These are phyloP conservation scores for Paracamarosporium sp. DNA, from an alignment of 2,329 filamentous ascomycete species.

Conservation along the genomic window DNA sequence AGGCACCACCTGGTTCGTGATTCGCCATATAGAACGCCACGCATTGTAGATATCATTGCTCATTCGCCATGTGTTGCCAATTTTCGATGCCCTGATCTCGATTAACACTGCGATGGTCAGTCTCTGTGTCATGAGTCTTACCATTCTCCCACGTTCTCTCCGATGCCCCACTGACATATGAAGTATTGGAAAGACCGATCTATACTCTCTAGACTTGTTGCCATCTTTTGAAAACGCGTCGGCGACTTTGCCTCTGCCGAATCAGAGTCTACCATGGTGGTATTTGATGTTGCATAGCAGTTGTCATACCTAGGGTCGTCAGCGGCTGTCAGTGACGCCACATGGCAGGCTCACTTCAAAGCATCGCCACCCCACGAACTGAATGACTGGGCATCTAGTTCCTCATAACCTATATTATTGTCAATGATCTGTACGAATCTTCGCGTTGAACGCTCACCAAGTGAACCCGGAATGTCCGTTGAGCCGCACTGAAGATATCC, in stretches of 20 bases:
- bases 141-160: conserved; percentile 43
- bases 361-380: conserved; percentile 50
- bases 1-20: conserved; percentile 41
- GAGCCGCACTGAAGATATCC: conserved; percentile 48
- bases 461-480: conserved; percentile 54
- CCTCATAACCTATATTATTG: conserved; percentile 56
- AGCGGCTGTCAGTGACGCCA: conserved; percentile 33
- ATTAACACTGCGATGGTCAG: neutral
- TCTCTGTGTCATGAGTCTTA: neutral
- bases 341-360: conserved; percentile 57
- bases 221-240: conserved; percentile 40
- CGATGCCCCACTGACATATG: conserved; percentile 49
- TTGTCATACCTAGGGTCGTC: conserved; percentile 44
- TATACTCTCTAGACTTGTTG: conserved; percentile 28
- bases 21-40: conserved; percentile 43
- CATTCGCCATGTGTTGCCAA: conserved; percentile 46
- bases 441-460: conserved; percentile 48
- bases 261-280: conserved; percentile 44
- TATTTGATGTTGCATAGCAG: conserved; percentile 37
- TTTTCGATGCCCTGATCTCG: conserved; percentile 29
- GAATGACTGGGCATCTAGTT: conserved; percentile 64
- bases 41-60: conserved; percentile 45
- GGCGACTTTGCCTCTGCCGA: conserved; percentile 35
- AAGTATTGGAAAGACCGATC: conserved; percentile 44
- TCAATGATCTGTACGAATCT: conserved; percentile 36